Percentiles rank a stretch among this genome's conserved stretches.
Evolutionary conservation across 768 basidiomycete species (phyloP).

Genomic region (Melanogaster broomeanus): DNA sequence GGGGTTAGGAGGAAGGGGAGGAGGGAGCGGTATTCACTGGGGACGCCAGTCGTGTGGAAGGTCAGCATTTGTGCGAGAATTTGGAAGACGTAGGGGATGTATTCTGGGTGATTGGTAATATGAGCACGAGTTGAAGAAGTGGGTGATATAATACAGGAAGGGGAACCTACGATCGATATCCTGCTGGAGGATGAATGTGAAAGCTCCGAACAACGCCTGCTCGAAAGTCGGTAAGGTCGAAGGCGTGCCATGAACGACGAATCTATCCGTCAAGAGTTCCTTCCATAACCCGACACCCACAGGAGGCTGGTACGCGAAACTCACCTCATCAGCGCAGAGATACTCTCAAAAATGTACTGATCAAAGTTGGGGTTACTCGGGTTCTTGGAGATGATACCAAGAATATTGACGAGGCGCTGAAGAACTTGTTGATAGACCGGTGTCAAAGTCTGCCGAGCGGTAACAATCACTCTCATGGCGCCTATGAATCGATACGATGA

Average conservation of each 20-base stretch:
- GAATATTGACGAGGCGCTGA: conserved; percentile 74
- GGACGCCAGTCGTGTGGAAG: conserved; percentile 65
- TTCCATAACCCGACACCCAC: not conserved
- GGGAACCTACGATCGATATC: conserved; percentile 82
- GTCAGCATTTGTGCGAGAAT: conserved; percentile 95
- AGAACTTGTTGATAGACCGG: conserved; percentile 68
- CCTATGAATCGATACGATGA: conserved; percentile 46
- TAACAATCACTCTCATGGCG: conserved; percentile 91
- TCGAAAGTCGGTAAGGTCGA: conserved; percentile 76
- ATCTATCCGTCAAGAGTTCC: conserved; percentile 46
- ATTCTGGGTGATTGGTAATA: conserved; percentile 54
- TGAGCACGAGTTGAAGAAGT: not conserved
- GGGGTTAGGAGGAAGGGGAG: conserved; percentile 85
- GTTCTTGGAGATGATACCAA: conserved; percentile 89
- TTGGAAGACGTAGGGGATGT: conserved; percentile 97
- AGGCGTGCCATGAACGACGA: conserved; percentile 73
- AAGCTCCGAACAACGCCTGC: conserved; percentile 77
- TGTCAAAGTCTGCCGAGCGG: conserved; percentile 76
- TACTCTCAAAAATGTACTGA: conserved; percentile 95
- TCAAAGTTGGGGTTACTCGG: conserved; percentile 98
- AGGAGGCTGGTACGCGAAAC: conserved; percentile 5
- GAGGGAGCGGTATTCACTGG: conserved; percentile 74
- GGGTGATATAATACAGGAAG: not conserved
- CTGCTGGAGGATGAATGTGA: conserved; percentile 84
- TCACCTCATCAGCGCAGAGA: conserved; percentile 90